Base-by-base conservation (phyloP, 352 stramenopile species). In the Pythium angustatum region DNA sequence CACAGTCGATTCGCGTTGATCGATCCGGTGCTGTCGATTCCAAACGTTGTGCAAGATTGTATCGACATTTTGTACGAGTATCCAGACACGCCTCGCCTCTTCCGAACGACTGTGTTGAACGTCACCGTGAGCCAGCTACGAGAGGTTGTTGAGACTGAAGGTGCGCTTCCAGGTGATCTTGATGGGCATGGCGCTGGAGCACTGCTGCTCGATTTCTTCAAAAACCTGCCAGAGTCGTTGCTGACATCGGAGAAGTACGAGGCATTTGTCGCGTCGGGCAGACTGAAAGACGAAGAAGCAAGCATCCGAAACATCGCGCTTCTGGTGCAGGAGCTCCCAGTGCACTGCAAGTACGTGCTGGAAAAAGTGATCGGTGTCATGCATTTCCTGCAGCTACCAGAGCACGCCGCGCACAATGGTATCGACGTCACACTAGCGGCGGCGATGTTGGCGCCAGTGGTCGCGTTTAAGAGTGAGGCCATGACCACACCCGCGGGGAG, bases 181-280 rank as follows among this genome's bases (percentile, higher is more conserved):
- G 82, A 93, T 41, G 77, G 78, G 0, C 83, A 87, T 48, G 83
- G 77, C 26, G 84, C 84, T 22, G 82, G 76, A 31, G 84, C 86
- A 10, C 49, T 94, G 50, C 72, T 94, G 6, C 62, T 94, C 36
- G 84, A 94, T 63, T 93, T 93, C 50, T 74, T 93, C 38, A 88
- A 85, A 53, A 84, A 91, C 49, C 64, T 93, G 3, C 86, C 84
- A 1, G 82, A 94, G 54, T 76, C 86, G 2, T 63, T 94, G 50
- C 67, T 94, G 28, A 92, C 86, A 0, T 77, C 79, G 11, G 84
- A 94, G 5, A 89, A 89, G 49, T 92, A 93, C 45, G 86, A 93
- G 34, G 86, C 86, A 1, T 94, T 94, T 28, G 74, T 94, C 27
- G 77, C 83, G 26, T 87, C 82, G 9, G 82, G 80, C 10, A 69